Evolutionary conservation across 2,329 filamentous ascomycete genomes (phyloP), one percentile per base, ranked within the genome.

Genomic region (Onygenales sp.): DNA sequence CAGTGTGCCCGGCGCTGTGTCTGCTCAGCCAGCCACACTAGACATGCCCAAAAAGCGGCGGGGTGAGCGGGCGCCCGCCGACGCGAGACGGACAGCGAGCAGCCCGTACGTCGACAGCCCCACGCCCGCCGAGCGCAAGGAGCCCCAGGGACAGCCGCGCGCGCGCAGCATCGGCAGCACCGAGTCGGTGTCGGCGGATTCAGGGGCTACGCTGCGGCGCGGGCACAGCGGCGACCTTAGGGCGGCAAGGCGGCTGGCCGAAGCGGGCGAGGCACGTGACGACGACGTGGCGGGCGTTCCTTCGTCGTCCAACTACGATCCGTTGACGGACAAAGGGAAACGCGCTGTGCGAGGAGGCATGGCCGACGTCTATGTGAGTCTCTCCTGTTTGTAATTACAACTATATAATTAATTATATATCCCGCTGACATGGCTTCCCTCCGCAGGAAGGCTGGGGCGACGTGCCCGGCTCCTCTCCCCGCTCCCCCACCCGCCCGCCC

Each of bases 361-460:
- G 89, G 80, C 88, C 70, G 89, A 95, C 78, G 85, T 95, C 75
- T 95, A 87, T 76, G 90, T 95, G 82, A 86, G 89, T 87, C 52
- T 39, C 61, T 58, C 60, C 13, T 48, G 21, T 8, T 27, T n/a
- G 7, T 38, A 35, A 46, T 14, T 46, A 46, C 27, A 46, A 9
- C 32, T 45, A 21, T 44, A 27, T 27, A 31, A 17, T n/a, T 7
- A 5, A 27, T 31, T 11, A 38, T 17, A 38, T 21, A 33, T 51
- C 21, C 36, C 31, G 21, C 49, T 46, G 46, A 51, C 33, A 17
- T 55, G 43, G 48, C 51, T 60, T 50, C 35, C 43, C 46, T 57
- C 53, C 63, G 52, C 75, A 96, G 91, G 90, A 95, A 81, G 92
- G 89, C 74, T 91, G 84, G 77, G 92, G 92, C 74, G 89, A 95